phyloP scores from a whole-genome alignment of 148 eudicot species.

The Tetragonia tetragonoides region DNA sequence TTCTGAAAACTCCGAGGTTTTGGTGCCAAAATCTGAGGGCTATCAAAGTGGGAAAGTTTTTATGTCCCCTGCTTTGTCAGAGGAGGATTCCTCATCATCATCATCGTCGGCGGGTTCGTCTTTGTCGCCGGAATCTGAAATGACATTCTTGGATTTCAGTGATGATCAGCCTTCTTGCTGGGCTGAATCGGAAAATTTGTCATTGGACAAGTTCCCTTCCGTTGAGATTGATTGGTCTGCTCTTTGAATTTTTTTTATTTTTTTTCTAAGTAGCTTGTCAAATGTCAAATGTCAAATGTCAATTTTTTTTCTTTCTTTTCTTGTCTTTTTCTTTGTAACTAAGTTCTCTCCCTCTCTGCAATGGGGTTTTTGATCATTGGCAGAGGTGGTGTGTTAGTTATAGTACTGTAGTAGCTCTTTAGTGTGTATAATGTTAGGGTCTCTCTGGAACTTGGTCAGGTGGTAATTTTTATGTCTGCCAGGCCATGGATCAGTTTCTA shows the following conservation, averaged over 20 bases:
- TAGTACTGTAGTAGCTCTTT: neutral
- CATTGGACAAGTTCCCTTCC: conserved; percentile 29
- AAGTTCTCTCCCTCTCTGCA: conserved; percentile 1
- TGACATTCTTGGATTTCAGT: conserved; percentile 19
- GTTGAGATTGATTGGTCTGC: conserved; percentile 35
- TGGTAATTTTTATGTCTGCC: conserved; percentile 19
- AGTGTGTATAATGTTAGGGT: conserved; percentile 1
- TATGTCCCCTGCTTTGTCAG: neutral
- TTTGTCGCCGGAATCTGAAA: conserved; percentile 16
- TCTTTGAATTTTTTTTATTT: conserved; percentile 8
- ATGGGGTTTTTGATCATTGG: conserved; percentile 29
- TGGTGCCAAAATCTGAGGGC: conserved; percentile 9
- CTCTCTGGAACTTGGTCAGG: conserved; percentile 7
- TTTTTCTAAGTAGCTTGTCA: too few relatives aligned
- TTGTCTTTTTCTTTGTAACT: neutral
- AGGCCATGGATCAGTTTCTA: neutral
- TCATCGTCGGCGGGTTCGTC: conserved; percentile 12
- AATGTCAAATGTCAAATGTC: too few relatives aligned
- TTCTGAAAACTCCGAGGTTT: neutral
- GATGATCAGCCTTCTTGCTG: conserved; percentile 19
- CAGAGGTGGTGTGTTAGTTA: neutral
- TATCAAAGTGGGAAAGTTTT: neutral
- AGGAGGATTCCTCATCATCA: neutral
- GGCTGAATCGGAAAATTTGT: conserved; percentile 20
- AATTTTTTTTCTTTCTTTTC: neutral